Conservation (phyloP, 129 eudicot genomes). For the Arctium minus region DNA sequence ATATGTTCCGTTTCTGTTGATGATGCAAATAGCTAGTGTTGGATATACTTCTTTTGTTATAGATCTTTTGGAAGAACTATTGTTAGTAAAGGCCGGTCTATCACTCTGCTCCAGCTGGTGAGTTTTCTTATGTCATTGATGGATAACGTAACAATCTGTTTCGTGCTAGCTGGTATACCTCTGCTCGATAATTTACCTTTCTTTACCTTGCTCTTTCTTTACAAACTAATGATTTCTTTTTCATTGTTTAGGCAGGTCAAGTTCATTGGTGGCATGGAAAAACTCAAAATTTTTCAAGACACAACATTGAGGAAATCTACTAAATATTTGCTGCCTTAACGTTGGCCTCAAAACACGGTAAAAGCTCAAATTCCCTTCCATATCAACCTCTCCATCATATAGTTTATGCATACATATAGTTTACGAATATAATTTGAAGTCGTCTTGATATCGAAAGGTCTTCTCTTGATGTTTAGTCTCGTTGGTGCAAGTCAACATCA, state of each 20-base stretch:
- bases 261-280: too few relatives aligned
- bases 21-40: not conserved
- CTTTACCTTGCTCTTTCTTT: not conserved
- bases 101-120: not conserved
- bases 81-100: not conserved
- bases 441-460: not conserved
- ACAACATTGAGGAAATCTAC: not conserved
- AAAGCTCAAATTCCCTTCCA: not conserved
- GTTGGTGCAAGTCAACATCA: conserved; percentile 2
- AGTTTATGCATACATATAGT: not conserved
- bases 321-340: not conserved
- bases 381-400: not conserved
- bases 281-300: not conserved
- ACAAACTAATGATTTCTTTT: not conserved
- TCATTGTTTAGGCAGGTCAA: not conserved
- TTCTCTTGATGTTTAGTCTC: not conserved
- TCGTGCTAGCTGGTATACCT: too few relatives aligned
- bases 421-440: conserved; percentile 12
- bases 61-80: not conserved
- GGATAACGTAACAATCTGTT: too few relatives aligned
- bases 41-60: not conserved
- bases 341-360: not conserved
- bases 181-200: not conserved
- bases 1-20: not conserved
- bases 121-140: not conserved